Base-by-base conservation (phyloP, 768 basidiomycete species). In the Agaricus sinodeliciosus region DNA sequence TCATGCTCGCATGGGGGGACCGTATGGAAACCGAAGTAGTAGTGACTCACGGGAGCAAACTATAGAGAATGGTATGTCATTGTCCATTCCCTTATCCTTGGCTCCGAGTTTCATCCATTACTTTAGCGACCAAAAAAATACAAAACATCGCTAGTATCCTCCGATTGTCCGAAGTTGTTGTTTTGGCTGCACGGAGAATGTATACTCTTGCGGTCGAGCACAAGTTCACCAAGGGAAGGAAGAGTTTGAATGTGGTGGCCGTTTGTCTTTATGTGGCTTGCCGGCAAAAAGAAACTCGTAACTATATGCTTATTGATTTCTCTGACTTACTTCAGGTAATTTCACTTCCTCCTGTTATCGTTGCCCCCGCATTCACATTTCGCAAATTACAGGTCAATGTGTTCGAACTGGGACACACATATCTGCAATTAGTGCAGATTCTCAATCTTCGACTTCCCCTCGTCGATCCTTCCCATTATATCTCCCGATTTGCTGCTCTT, bases 301-400 rank as follows among this genome's bases (percentile, higher is more conserved):
- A 86, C 52, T 90, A 94, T 67, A 98, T 98, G 96, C 81, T 99
- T 22, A 98, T 99, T 57, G 96, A 99, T 70, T 98, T 99, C 62
- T 92, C 92, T n/a, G 95, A 98, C 64, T 74, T 94, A 37, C 79
- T 99, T 3, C 88, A 92, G 73, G 94, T 88, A 59, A 56, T 66
- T 59, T 3, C 0, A 16, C 31, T 56, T 42, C 41, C 19, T 13
- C 26, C 34, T 4, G 43, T n/a, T 22, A 49, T 39, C 15, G 22
- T 6, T 15, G 16, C 28, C 18, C n/a, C 35, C 53, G 18, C 26
- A 42, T 35, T 45, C 43, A 31, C 11, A 26, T 19, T 39, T 59
- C 31, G 31, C 31, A 31, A 31, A 3, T 31, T 31, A 31, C 11
- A 95, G 93, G 90, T 97, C 56, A 97, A 98, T 63, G 96, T 99